Evolutionary conservation across 2,329 filamentous ascomycete genomes (phyloP).

Genomic region (Orbilia javanica): DNA sequence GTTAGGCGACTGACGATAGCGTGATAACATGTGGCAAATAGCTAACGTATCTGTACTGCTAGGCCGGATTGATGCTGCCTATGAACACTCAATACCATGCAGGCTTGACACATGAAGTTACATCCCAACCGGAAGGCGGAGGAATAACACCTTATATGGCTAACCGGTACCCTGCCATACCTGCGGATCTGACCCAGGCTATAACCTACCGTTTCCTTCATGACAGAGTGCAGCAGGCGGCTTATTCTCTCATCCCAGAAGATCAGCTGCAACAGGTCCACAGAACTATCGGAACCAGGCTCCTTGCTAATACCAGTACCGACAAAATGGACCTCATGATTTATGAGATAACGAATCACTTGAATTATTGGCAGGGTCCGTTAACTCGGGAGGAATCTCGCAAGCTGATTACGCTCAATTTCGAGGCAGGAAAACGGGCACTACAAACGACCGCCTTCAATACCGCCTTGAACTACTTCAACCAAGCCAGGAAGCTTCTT

Average conservation of each 20-base stretch:
- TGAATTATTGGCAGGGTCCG: conserved; percentile 62
- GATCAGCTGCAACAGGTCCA: conserved; percentile 61
- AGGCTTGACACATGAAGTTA: conserved; percentile 43
- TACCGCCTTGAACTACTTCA: conserved; percentile 61
- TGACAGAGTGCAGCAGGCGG: conserved; percentile 62
- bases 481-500: conserved; percentile 60
- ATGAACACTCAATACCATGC: conserved; percentile 58
- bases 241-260: conserved; percentile 61
- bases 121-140: conserved; percentile 40
- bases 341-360: conserved; percentile 62
- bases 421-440: conserved; percentile 61
- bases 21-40: conserved; percentile 4
- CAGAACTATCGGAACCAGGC: conserved; percentile 60
- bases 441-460: conserved; percentile 62
- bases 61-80: conserved; percentile 61
- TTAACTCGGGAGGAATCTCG: conserved; percentile 59
- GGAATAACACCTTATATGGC: conserved; percentile 54
- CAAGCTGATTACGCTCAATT: conserved; percentile 61
- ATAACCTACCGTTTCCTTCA: conserved; percentile 62
- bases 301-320: conserved; percentile 60
- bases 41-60: conserved; percentile 24
- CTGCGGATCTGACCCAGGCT: conserved; percentile 57
- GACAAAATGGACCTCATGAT: conserved; percentile 61
- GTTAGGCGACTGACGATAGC: conserved; percentile 13
- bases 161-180: conserved; percentile 52